phyloP scores from a whole-genome alignment of 164 flowering plant genomes.

The Hamamelis virginiana region DNA sequence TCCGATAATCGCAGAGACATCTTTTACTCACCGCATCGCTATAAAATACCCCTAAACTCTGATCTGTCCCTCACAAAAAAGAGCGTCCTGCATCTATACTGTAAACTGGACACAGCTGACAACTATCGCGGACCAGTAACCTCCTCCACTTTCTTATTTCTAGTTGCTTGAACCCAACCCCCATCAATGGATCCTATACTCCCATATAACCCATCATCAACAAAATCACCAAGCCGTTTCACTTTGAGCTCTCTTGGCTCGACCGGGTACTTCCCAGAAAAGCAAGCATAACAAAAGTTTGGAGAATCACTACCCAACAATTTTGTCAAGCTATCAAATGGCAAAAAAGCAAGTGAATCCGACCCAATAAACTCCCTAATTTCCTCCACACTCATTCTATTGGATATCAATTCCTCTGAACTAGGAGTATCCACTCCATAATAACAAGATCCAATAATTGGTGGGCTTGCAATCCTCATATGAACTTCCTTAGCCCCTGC shows the following conservation, averaged over 20 bases:
- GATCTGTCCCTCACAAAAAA: too few species aligned
- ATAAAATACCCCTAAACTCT: too few species aligned
- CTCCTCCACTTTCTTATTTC: not conserved
- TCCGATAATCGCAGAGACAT: too few species aligned
- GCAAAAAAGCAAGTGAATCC: conserved; percentile 80
- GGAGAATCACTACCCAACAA: conserved; percentile 48
- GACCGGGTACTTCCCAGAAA: conserved; percentile 82
- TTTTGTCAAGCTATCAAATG: conserved; percentile 58
- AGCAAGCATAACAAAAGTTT: conserved; percentile 81
- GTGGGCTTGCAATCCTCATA: conserved; percentile 95
- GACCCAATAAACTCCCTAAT: conserved; percentile 68
- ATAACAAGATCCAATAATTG: conserved; percentile 80
- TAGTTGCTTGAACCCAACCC: conserved; percentile 44
- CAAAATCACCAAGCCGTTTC: conserved; percentile 60
- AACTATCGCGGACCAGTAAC: not conserved
- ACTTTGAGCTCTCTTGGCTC: conserved; percentile 61
- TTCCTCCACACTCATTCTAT: conserved; percentile 70
- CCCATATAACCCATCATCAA: conserved; percentile 62
- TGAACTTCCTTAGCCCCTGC: conserved; percentile 95
- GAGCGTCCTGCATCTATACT: too few species aligned
- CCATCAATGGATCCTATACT: conserved; percentile 43
- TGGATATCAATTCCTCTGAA: conserved; percentile 76
- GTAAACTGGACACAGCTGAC: not conserved
- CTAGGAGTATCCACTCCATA: conserved; percentile 92
- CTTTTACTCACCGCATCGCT: too few species aligned